Conservation (phyloP, 371 early-diverging fungal species). For the Apophysomyces elegans region DNA sequence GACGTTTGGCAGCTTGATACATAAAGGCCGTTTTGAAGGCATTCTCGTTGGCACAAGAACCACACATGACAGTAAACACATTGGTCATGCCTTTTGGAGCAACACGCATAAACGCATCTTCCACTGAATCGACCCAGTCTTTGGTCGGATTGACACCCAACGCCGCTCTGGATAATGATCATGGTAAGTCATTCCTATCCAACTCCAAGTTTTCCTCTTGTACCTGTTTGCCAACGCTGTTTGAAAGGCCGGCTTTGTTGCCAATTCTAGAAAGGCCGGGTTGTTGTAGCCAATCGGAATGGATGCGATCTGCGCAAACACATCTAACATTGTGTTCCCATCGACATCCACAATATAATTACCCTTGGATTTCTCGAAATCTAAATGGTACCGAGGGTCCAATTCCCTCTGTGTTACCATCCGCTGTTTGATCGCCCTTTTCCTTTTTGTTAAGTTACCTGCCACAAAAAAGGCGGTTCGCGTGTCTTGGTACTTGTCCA, state of each 20-base stretch:
- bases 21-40: constrained; percentile 84
- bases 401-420: background rate
- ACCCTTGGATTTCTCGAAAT: constrained; percentile 70
- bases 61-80: constrained; percentile 82
- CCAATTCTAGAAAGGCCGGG: constrained; percentile 63
- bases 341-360: constrained; percentile 80
- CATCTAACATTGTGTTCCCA: constrained; percentile 70
- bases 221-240: constrained; percentile 63
- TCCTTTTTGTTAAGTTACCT: constrained; percentile 26
- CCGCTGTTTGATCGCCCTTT: background rate
- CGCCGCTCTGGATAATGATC: constrained; percentile 51
- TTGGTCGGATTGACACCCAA: constrained; percentile 70
- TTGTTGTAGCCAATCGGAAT: constrained; percentile 81
- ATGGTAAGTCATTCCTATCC: background rate
- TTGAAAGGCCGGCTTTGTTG: constrained; percentile 58
- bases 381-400: constrained; percentile 32
- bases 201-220: background rate
- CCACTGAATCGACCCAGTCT: constrained; percentile 68
- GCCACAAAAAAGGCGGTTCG: constrained; percentile 53
- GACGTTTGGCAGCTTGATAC: constrained; percentile 61
- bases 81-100: constrained; percentile 72
- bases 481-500: constrained; percentile 51
- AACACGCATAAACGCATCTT: constrained; percentile 70
- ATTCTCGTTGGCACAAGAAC: constrained; percentile 78
- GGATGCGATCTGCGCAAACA: constrained; percentile 81